Percentiles rank a stretch among this genome's conserved stretches.
Conservation (phyloP, 768 basidiomycete species). For the Tulasnella sp. region DNA sequence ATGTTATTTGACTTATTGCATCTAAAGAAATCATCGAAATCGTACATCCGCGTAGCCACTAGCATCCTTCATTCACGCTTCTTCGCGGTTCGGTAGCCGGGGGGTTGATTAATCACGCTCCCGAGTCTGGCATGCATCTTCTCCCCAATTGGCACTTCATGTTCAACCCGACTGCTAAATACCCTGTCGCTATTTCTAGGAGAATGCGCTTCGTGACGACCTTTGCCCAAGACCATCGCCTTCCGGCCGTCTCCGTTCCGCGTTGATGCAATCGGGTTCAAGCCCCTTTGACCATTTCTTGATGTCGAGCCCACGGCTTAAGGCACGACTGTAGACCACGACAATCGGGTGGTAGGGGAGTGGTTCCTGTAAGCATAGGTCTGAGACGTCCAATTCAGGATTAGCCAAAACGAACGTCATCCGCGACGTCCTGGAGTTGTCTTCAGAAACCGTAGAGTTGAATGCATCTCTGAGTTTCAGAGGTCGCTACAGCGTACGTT, state of each 20-base stretch:
- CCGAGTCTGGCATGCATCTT: conserved; percentile 13
- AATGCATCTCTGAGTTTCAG: conserved; percentile 70
- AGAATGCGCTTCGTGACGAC: conserved; percentile 1
- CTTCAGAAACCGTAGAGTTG: conserved; percentile 26
- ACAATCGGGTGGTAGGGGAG: conserved; percentile 73
- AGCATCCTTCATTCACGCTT: neutral
- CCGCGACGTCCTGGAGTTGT: neutral
- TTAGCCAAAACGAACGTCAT: neutral
- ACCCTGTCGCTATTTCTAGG: neutral
- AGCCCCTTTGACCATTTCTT: conserved; percentile 83
- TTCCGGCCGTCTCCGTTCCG: conserved; percentile 29
- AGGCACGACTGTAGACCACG: conserved; percentile 85
- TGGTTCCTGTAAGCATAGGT: neutral
- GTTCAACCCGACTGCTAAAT: neutral
- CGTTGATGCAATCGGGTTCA: conserved; percentile 70
- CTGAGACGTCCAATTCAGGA: neutral
- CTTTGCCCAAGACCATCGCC: conserved; percentile 23
- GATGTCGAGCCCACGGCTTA: conserved; percentile 76
- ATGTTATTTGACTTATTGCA: neutral
- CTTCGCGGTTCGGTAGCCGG: neutral
- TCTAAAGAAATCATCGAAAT: neutral
- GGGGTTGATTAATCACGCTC: conserved; percentile 21
- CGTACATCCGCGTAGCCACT: neutral
- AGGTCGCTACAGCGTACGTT: conserved; percentile 69
- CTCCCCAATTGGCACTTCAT: conserved; percentile 25